Percentiles rank a stretch among this genome's conserved stretches.
phyloP scores from a whole-genome alignment of 2,329 filamentous ascomycete genomes.

The Hirsutella rhossiliensis region DNA sequence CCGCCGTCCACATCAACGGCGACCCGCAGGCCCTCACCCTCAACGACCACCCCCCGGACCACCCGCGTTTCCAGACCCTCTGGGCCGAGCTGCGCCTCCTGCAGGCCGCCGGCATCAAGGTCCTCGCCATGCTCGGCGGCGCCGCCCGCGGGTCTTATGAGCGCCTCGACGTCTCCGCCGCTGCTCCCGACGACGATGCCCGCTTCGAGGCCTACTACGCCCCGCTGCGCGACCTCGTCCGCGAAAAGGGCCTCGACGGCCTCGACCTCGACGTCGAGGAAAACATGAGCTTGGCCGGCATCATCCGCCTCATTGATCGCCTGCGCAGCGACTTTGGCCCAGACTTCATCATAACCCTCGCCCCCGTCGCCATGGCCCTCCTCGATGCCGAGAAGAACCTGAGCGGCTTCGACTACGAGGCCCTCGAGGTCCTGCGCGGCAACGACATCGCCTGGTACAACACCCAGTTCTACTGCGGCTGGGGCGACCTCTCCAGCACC shows the following conservation, averaged over 20 bases:
- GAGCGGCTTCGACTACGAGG: constrained; percentile 70
- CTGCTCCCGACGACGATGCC: constrained; percentile 26
- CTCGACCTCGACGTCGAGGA: constrained; percentile 77
- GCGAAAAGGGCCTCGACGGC: constrained; percentile 50
- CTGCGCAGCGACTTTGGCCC: constrained; percentile 57
- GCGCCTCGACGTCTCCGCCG: constrained; percentile 42
- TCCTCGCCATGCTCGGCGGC: constrained; percentile 80
- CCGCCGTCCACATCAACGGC: constrained; percentile 73
- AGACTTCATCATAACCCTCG: constrained; percentile 65
- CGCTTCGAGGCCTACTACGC: constrained; percentile 64
- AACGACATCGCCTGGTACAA: constrained; percentile 74
- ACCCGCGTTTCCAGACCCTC: constrained; percentile 55
- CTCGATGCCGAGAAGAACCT: constrained; percentile 46
- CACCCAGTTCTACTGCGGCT: constrained; percentile 86
- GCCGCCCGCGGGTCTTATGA: constrained; percentile 63
- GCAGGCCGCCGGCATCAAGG: constrained; percentile 61
- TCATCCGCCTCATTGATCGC: constrained; percentile 55
- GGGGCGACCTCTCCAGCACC: constrained; percentile 46
- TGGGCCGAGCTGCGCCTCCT: constrained; percentile 69
- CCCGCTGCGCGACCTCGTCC: constrained; percentile 55
- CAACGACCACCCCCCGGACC: constrained; percentile 65
- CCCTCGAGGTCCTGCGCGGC: constrained; percentile 57
- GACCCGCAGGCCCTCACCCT: constrained; percentile 55
- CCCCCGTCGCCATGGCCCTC: constrained; percentile 67
- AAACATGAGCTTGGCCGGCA: constrained; percentile 51